Base-by-base conservation (phyloP, 495 filamentous ascomycete species). In the Tetracladium marchalianum region DNA sequence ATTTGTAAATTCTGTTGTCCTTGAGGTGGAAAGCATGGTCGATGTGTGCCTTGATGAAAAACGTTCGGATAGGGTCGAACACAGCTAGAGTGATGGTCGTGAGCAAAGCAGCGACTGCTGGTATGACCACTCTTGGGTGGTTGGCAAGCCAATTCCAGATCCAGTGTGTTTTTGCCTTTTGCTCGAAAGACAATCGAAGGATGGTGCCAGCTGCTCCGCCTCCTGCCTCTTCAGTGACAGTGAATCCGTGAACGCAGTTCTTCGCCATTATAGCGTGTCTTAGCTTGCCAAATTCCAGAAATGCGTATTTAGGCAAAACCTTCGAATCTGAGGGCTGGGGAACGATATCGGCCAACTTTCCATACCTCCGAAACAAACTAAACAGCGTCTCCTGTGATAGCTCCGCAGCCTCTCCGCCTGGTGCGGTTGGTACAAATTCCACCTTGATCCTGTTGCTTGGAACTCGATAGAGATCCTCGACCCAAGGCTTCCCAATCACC, bases 11-110 rank as follows among this genome's bases (percentile, higher is more conserved):
- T 22, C 58, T 65, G 58, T 77, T 90, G 37, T 92, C 78, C 11
- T 73, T 77, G 22, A 88, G 64, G 44, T 87, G 77, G 47, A 88
- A 81, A 0, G 77, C 71, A n/a, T 77, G 72, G 40, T 85, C 87
- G 42, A 98, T 78, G 56, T 94, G 89, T 19, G 81, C 73, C 54
- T 85, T 83, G 64, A 98, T 80, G 64, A 94, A 96, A 58, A 88
- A 95, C 1, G 88, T 90, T 22, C 92, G 78, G 39, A 89, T 80
- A 11, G 92, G 92, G 55, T 98, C 92, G 56, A 98, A 97, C 0
- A 97, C 66, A 12, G 84, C 79, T n/a, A 94, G 84, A 1, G 90
- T 90, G 42, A 94, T 72, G n/a, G 80, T 76, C 0, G 88, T 87
- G 27, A 94, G 49, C 12, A 95, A 54, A 8, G 87, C 90, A 8